Evolutionary conservation across 2,329 filamentous ascomycete species (phyloP), one percentile per base, ranked within the genome.

Genomic region (Pyrenochaeta sp.): DNA sequence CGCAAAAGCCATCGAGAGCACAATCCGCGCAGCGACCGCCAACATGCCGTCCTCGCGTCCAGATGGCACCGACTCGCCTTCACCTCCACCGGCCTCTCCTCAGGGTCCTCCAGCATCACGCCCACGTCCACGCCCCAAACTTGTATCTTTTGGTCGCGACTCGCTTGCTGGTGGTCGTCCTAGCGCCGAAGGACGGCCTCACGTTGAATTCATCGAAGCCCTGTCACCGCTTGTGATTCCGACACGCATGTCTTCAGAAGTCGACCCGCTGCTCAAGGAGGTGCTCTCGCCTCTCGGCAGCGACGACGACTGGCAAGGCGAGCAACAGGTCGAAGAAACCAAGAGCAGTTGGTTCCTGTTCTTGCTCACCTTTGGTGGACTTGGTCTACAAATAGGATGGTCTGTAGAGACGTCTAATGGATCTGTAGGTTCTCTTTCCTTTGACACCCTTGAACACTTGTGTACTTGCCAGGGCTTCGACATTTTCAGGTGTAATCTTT

Each of bases 331-430:
- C 14, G 80, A 92, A 67, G 82, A 85, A 55, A 89, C 89, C 20
- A 96, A 93, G 82, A 93, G 90, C 75, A 80, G 88, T 40, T 92
- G 89, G 87, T 96, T 96, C 75, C 81, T 98, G 66, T 85, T 96
- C 63, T 80, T 97, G 58, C 79, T 98, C 75, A 97, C 94, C 6
- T 82, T 97, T 57, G 88, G 90, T 71, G 90, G 97, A 63, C 91
- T 91, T 55, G 94, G 86, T 20, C 81, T 98, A 58, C 94, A 98
- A 78, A 90, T 98, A 64, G 92, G 94, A 23, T 98, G 94, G 94
- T 93, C 93, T 1, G 92, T 97, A 36, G 94, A 98, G 76, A 82
- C 97, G 36, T 96, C 92, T 48, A 94, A 96, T 79, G 93, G 93
- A 65, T 97, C 94, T 47, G 83, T 85, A 73, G 69, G 82, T 77